Base-by-base conservation (phyloP, 2,329 filamentous ascomycete species). In the Paracamarosporium sp. region DNA sequence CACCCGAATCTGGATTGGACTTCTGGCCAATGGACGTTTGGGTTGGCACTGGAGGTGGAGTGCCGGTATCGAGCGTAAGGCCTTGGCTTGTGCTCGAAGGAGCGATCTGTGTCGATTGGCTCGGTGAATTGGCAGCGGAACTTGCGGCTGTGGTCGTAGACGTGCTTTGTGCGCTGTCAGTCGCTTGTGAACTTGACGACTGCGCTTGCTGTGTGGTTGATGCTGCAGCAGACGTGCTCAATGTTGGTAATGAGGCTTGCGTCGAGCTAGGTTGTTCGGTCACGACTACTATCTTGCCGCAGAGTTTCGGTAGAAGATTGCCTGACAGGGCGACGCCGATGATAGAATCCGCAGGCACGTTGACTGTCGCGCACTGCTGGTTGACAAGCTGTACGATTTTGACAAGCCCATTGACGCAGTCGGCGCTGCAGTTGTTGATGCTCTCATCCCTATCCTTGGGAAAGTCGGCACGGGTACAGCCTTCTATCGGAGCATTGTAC, bases 391-490 rank as follows among this genome's bases (percentile, higher is more conserved):
- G 46, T 13, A 65, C 66, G 38, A 82, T 72, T 3, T 67, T 61
- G 6, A 73, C 54, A 28, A 82, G 68, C 3, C 76, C 80, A 12
- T 67, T 66, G n/a, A 82, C 66, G 59, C 81, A 82, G 17, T 62
- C 66, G 5, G 61, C 54, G 35, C 71, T 77, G 59, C 76, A 79
- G 9, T 61, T 59, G 61, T 75, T 58, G 38, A 61, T 56, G 9
- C 30, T 28, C 15, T 24, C 57, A 60, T 41, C 17, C 24, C 48
- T 17, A 4, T 51, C n/a, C 4, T 31, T 31, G 31, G 48, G 48
- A 59, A 81, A 82, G 67, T 83, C 81, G 17, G 60, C 58, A 11
- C 70, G 60, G 0, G 55, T 57, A 65, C 81, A 83, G 35, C 75
- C 77, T 8, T 69, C 50, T 54, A 83, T 81, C 8, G 65, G 52